Evolutionary conservation across 2,329 filamentous ascomycete genomes (phyloP).

Genomic region (Diatrype stigma): DNA sequence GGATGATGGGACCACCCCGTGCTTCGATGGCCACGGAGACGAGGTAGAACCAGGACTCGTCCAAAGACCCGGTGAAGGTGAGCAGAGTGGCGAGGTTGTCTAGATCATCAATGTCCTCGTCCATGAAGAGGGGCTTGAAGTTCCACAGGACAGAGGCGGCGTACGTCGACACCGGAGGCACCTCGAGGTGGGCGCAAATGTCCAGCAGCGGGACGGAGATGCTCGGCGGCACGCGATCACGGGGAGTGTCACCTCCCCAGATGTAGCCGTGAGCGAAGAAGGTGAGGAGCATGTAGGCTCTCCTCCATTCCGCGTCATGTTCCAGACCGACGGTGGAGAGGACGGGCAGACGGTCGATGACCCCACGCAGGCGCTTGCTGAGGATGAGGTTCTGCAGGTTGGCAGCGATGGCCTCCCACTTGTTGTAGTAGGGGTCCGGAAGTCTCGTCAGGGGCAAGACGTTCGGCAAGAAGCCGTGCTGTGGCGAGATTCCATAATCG

Average conservation of each 20-base stretch:
- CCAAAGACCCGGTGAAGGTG: constrained; percentile 89
- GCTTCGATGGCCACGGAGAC: constrained; percentile 95
- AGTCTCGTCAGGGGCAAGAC: constrained; percentile 75
- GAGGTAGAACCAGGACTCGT: constrained; percentile 98
- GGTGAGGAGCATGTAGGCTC: constrained; percentile 72
- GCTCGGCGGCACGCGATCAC: constrained; percentile 72
- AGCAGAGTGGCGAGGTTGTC: constrained; percentile 84
- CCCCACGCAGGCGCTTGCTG: constrained; percentile 74
- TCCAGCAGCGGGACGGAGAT: constrained; percentile 79
- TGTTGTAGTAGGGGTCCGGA: constrained; percentile 86
- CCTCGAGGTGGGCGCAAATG: constrained; percentile 72
- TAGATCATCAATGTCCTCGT: constrained; percentile 76
- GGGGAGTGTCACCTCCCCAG: constrained; percentile 84
- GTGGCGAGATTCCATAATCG: constrained; percentile 75
- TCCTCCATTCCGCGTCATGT: constrained; percentile 84
- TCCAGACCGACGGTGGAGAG: constrained; percentile 78
- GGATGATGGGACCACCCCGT: constrained; percentile 79
- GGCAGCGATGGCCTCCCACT: constrained; percentile 83
- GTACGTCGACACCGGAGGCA: constrained; percentile 92
- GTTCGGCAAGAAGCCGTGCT: constrained; percentile 83
- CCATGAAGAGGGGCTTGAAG: constrained; percentile 84
- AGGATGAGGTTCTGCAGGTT: constrained; percentile 86
- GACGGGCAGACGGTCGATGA: constrained; percentile 76
- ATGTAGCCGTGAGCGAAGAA: constrained; percentile 76
- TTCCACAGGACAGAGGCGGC: constrained; percentile 93